These are phyloP conservation scores for Pestalotiopsis sp. DNA, from an alignment of 2,329 filamentous ascomycete species.

Conservation along the genomic window DNA sequence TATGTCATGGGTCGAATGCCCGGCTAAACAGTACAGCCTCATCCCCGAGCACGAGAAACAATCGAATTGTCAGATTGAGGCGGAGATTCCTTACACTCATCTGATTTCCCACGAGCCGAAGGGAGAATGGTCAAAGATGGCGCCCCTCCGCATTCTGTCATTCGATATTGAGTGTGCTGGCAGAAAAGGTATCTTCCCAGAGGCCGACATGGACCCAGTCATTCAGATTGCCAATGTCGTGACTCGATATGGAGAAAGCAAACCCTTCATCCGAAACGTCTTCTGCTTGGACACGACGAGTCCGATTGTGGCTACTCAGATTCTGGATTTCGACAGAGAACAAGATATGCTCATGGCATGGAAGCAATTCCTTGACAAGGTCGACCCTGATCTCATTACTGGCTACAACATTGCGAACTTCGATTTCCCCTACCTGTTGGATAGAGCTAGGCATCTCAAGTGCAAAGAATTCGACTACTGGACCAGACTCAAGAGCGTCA, in stretches of 20 bases:
- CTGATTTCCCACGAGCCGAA: constrained; percentile 85
- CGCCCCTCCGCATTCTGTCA: constrained; percentile 86
- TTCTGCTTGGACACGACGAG: constrained; percentile 94
- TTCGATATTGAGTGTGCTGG: constrained; percentile 99
- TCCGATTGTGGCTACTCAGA: constrained; percentile 90
- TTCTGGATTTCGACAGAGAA: constrained; percentile 81
- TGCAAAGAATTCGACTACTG: constrained; percentile 81
- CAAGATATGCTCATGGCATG: constrained; percentile 90
- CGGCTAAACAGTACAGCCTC: constrained; percentile 72
- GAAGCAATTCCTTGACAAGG: constrained; percentile 86
- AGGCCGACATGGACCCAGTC: constrained; percentile 87
- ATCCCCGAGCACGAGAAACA: constrained; percentile 69
- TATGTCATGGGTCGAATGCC: constrained; percentile 97
- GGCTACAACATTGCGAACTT: constrained; percentile 99
- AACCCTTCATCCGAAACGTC: constrained; percentile 94
- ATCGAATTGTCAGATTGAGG: constrained; percentile 97
- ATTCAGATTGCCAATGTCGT: constrained; percentile 99
- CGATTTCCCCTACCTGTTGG: constrained; percentile 94
- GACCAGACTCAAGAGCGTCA: constrained; percentile 74
- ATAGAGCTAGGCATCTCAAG: constrained; percentile 84
- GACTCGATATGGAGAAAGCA: constrained; percentile 90
- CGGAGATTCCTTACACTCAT: constrained; percentile 78
- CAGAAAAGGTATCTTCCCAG: constrained; percentile 95
- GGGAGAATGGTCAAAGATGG: constrained; percentile 98
- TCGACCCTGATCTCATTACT: constrained; percentile 96